phyloP scores from a whole-genome alignment of 1,139 yeast genomes.

The Taphrina pruni region DNA sequence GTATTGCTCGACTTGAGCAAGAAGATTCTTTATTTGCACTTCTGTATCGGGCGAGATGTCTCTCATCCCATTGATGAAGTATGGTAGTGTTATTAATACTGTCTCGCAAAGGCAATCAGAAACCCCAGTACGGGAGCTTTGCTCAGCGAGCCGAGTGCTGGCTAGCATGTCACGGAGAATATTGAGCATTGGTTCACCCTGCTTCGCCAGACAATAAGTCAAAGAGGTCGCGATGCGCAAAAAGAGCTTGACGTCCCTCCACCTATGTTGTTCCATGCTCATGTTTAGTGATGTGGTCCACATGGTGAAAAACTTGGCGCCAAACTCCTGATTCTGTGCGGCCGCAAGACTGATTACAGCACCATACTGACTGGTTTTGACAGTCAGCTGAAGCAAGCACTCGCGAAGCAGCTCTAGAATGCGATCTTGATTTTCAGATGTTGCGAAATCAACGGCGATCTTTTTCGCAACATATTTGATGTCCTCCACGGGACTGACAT shows the following conservation, averaged over 20 bases:
- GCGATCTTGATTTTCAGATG: slow-evolving; percentile 41
- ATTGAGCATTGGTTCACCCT: slow-evolving; percentile 54
- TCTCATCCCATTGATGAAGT: slow-evolving; percentile 48
- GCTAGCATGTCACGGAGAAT: slow-evolving; percentile 64
- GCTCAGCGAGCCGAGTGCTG: slow-evolving; percentile 52
- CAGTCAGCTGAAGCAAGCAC: slow-evolving; percentile 79
- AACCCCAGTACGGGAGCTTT: slow-evolving; percentile 60
- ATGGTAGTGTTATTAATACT: slow-evolving; percentile 67
- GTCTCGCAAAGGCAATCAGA: slow-evolving; percentile 57
- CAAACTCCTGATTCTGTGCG: slow-evolving; percentile 68
- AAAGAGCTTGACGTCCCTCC: slow-evolving; percentile 73
- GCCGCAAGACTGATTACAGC: slow-evolving; percentile 74
- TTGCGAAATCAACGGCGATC: slow-evolving; percentile 42
- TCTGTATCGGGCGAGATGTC: background rate
- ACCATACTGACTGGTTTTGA: slow-evolving; percentile 74
- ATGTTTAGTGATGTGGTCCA: slow-evolving; percentile 68
- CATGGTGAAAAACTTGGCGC: slow-evolving; percentile 71
- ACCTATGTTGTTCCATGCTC: slow-evolving; percentile 58
- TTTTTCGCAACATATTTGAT: slow-evolving; percentile 43
- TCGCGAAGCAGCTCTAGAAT: slow-evolving; percentile 8
- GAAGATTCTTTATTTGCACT: background rate
- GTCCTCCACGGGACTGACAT: slow-evolving; percentile 39
- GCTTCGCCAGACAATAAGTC: slow-evolving; percentile 63
- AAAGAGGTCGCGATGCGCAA: slow-evolving; percentile 73
- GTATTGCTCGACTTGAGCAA: background rate